These are phyloP conservation scores for Penicillium occitanis DNA, from an alignment of 2,329 filamentous ascomycete species.

Conservation along the genomic window DNA sequence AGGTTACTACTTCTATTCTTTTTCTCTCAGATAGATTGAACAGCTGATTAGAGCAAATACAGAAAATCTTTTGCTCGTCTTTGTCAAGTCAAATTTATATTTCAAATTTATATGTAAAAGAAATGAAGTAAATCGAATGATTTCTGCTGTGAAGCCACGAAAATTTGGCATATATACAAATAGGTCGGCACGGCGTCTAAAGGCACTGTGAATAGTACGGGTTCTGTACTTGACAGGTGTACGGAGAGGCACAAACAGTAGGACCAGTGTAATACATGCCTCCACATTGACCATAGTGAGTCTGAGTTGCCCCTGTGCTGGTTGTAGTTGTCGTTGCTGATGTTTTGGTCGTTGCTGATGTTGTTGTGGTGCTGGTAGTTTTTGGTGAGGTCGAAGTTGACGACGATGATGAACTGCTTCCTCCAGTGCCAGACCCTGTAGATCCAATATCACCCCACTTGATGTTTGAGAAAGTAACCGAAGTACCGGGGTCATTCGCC, in stretches of 20 bases:
- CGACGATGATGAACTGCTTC: conserved; percentile 1
- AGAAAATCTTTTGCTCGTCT: neutral
- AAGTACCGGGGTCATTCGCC: conserved; percentile 47
- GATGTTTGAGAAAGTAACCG: conserved; percentile 61
- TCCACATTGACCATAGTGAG: conserved; percentile 31
- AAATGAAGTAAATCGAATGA: neutral
- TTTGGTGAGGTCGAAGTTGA: neutral
- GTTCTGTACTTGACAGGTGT: conserved; percentile 30
- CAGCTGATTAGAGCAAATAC: neutral
- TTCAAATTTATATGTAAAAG: neutral
- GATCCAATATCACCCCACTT: conserved; percentile 58
- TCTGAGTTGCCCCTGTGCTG: conserved; percentile 15
- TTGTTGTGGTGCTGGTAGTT: neutral
- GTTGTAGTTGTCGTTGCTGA: neutral
- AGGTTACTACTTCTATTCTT: neutral
- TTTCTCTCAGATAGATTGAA: neutral
- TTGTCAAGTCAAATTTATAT: neutral
- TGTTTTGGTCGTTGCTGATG: conserved; percentile 2
- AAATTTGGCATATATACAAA: neutral
- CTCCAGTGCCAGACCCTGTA: conserved; percentile 41
- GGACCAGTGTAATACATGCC: conserved; percentile 31
- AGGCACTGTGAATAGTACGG: conserved; percentile 35
- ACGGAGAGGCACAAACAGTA: conserved; percentile 29
- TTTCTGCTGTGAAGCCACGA: neutral
- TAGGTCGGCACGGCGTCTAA: neutral